A percentile compares a stretch with the other conserved stretches of the same genome.
These are phyloP conservation scores for Phaffomyces thermotolerans DNA, from an alignment of 805 yeast genomes.

Conservation along the genomic window DNA sequence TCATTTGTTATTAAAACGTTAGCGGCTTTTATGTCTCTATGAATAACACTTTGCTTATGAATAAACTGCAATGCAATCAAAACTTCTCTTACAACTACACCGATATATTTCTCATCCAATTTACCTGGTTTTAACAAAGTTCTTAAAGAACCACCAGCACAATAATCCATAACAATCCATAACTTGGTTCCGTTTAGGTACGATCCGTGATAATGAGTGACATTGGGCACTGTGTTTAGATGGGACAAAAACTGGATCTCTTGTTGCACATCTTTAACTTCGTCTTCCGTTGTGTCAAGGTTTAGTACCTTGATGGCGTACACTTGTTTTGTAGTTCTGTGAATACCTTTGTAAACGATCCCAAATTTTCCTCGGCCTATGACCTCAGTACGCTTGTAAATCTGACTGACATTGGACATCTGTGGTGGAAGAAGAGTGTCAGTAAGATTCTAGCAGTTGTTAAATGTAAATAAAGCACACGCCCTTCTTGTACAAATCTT, in stretches of 20 bases:
- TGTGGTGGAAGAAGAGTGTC: background rate
- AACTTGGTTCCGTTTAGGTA: conserved; percentile 9
- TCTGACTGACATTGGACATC: conserved; percentile 24
- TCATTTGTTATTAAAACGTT: conserved; percentile 83
- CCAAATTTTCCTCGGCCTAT: conserved; percentile 98
- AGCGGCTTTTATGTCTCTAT: conserved; percentile 95
- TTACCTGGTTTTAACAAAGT: conserved; percentile 81
- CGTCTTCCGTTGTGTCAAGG: conserved; percentile 89
- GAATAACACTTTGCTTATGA: conserved; percentile 87
- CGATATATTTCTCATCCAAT: conserved; percentile 76
- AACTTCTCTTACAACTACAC: conserved; percentile 80
- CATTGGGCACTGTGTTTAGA: conserved; percentile 79
- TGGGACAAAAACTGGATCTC: conserved; percentile 85
- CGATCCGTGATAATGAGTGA: conserved; percentile 80
- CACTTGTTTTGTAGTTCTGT: conserved; percentile 60
- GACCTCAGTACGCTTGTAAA: conserved; percentile 77
- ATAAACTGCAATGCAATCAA: conserved; percentile 71
- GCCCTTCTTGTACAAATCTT: too few relatives aligned
- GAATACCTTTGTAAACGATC: conserved; percentile 83
- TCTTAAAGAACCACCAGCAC: conserved; percentile 84
- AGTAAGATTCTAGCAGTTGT: background rate
- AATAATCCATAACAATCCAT: conserved; percentile 74
- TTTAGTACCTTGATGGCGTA: conserved; percentile 92
- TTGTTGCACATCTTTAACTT: conserved; percentile 88
- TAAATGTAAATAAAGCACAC: too few relatives aligned